phyloP scores from a whole-genome alignment of 257 asterid species.

The Linaria vulgaris region DNA sequence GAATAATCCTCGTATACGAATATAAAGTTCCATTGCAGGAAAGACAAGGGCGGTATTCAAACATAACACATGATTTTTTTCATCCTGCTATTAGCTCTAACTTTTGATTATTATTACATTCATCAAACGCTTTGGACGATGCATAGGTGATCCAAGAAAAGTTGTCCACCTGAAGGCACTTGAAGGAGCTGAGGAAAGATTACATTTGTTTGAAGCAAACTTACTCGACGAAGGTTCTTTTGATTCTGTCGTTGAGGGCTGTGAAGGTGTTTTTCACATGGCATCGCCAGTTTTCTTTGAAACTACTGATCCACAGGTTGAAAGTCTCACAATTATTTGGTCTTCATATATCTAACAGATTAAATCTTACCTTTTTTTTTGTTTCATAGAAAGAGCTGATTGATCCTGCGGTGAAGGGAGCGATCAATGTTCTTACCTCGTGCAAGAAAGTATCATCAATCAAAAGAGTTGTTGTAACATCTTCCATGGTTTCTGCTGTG shows the following conservation, averaged over 20 bases:
- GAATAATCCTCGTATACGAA: too few species aligned
- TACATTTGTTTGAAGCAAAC: slow-evolving; percentile 47
- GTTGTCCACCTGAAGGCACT: slow-evolving; percentile 45
- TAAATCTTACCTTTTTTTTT: not conserved
- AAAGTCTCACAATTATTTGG: too few species aligned
- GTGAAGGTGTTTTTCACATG: slow-evolving; percentile 61
- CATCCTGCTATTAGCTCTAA: too few species aligned
- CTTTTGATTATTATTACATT: too few species aligned
- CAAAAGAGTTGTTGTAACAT: slow-evolving; percentile 52
- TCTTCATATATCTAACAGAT: not conserved
- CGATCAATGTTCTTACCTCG: slow-evolving; percentile 51
- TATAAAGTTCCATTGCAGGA: too few species aligned
- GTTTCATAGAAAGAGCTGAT: slow-evolving; percentile 44
- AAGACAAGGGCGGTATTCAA: too few species aligned
- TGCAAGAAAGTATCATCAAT: slow-evolving; percentile 45
- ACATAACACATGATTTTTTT: too few species aligned
- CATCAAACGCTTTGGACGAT: not conserved
- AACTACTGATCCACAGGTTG: slow-evolving; percentile 44
- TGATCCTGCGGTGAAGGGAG: slow-evolving; percentile 70
- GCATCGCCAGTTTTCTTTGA: slow-evolving; percentile 52
- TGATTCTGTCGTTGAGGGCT: slow-evolving; percentile 50
- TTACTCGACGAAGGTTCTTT: slow-evolving; percentile 51
- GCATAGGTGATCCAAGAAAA: slow-evolving; percentile 53
- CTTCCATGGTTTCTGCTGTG: slow-evolving; percentile 52
- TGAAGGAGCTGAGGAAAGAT: slow-evolving; percentile 58